These are phyloP conservation scores for Termitomyces sp. DNA, from an alignment of 768 basidiomycete species.

Conservation along the genomic window DNA sequence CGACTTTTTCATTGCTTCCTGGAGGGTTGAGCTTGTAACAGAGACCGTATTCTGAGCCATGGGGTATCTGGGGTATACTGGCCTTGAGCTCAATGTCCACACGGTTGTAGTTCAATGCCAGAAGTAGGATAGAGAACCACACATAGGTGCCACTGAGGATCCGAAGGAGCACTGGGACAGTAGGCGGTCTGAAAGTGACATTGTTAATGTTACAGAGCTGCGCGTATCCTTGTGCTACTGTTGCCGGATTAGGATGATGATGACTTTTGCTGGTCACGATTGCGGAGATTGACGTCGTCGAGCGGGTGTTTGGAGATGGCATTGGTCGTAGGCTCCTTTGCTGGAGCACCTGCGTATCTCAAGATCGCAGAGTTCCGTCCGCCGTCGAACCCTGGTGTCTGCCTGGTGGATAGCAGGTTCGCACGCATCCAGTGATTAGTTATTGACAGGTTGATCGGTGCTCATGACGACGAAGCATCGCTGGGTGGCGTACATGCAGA, in stretches of 20 bases:
- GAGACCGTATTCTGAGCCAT: constrained; percentile 12
- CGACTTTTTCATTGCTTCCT: constrained; percentile 65
- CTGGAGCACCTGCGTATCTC: background rate
- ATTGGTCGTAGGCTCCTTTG: background rate
- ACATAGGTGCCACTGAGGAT: constrained; percentile 1
- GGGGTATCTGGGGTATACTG: constrained; percentile 18
- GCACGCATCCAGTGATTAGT: constrained; percentile 56
- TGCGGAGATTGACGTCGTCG: background rate
- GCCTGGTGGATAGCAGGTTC: background rate
- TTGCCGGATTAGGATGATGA: constrained; percentile 1
- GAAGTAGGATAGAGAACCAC: too few relatives aligned
- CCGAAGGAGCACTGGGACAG: constrained; percentile 2
- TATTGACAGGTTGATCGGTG: constrained; percentile 41
- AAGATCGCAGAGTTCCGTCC: background rate
- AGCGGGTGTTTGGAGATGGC: background rate
- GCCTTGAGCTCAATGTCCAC: constrained; percentile 3
- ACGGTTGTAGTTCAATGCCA: too few relatives aligned
- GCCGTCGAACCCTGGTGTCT: background rate
- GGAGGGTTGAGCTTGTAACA: constrained; percentile 38
- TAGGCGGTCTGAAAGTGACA: background rate
- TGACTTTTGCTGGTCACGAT: background rate
- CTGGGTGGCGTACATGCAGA: constrained; percentile 18
- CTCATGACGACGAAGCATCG: constrained; percentile 34
- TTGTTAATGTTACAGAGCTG: background rate
- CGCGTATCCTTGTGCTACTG: background rate